These are phyloP conservation scores for Lyophyllum shimeji DNA, from an alignment of 768 basidiomycete species.

Conservation along the genomic window DNA sequence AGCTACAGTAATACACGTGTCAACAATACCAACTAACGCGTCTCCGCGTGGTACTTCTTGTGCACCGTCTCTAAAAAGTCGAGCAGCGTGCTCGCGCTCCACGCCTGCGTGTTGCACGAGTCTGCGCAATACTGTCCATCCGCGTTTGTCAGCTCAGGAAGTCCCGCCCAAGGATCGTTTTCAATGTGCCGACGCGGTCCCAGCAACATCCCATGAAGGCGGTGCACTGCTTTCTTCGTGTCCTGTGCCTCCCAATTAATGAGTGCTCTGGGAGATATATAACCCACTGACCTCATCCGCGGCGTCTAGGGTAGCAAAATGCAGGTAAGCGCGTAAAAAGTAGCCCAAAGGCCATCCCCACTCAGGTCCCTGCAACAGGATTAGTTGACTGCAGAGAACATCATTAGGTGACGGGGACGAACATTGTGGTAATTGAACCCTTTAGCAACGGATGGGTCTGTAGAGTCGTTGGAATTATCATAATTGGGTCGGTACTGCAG, in stretches of 20 bases:
- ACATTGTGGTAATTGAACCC: constrained; percentile 95
- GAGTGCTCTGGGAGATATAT: background rate
- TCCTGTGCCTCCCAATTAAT: constrained; percentile 44
- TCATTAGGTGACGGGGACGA: constrained; percentile 19
- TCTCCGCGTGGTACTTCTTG: constrained; percentile 21
- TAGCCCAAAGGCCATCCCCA: constrained; percentile 97
- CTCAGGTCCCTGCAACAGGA: constrained; percentile 68
- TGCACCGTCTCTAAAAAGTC: constrained; percentile 85
- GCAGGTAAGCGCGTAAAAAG: constrained; percentile 89
- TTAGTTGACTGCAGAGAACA: constrained; percentile 11
- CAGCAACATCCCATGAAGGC: constrained; percentile 74
- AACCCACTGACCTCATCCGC: constrained; percentile 62
- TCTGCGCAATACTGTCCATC: constrained; percentile 82
- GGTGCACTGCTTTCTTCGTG: constrained; percentile 68
- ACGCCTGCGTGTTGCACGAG: constrained; percentile 93
- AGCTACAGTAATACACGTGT: constrained; percentile 8
- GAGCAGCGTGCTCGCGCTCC: constrained; percentile 91
- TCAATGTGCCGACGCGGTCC: constrained; percentile 71
- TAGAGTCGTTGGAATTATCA: constrained; percentile 90
- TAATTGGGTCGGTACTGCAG: constrained; percentile 88
- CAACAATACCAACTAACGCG: background rate
- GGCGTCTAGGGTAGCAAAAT: constrained; percentile 78
- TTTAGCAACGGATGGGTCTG: constrained; percentile 84
- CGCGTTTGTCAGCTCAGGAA: constrained; percentile 91
- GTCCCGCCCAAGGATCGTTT: constrained; percentile 85